Evolutionary conservation across 78 protist genomes (phyloP).

Genomic region (Dictyostelium citrinum): DNA sequence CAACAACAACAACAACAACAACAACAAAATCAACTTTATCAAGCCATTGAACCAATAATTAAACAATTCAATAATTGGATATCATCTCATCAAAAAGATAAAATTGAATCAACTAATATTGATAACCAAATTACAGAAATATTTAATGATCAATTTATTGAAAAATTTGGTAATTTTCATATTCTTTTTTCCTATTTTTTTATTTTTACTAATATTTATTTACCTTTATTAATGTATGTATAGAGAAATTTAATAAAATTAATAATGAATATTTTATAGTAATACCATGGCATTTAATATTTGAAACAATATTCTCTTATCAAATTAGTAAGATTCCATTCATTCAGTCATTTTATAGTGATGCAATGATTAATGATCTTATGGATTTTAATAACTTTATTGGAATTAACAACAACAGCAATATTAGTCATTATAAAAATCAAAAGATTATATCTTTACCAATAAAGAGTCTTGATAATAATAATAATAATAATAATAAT

Average conservation of each 20-base stretch:
- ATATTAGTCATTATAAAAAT: not conserved
- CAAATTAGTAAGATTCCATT: slow-evolving; percentile 36
- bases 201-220: not conserved
- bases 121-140: slow-evolving; percentile 7
- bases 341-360: not conserved
- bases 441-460: not conserved
- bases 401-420: not conserved
- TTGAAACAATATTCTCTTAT: slow-evolving; percentile 39
- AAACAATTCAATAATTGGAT: slow-evolving; percentile 4
- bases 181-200: not conserved
- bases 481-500: too few species aligned
- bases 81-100: not conserved
- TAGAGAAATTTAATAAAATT: not conserved
- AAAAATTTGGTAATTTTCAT: not conserved
- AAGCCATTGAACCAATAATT: not conserved
- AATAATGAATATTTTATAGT: not conserved
- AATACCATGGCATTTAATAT: slow-evolving; percentile 58
- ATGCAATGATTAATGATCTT: not conserved
- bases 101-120: not conserved
- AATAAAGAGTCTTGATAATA: not conserved
- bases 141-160: not conserved
- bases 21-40: not conserved
- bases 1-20: too few species aligned
- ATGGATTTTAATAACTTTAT: not conserved
- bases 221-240: not conserved